These are phyloP conservation scores for Rhizophagus sp. DNA, from an alignment of 192 early-diverging fungal genomes.

Conservation along the genomic window DNA sequence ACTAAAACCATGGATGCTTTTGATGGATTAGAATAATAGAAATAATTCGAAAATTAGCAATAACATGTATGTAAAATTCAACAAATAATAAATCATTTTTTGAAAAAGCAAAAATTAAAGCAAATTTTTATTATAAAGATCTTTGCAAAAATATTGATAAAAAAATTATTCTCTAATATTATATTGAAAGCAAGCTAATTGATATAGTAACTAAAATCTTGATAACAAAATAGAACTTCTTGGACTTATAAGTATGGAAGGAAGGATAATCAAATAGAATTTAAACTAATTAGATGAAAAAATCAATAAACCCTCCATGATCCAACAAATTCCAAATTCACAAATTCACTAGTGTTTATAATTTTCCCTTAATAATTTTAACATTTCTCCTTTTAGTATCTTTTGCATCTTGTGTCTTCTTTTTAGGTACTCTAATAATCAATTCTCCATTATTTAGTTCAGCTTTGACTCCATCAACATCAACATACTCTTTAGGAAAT, in stretches of 20 bases:
- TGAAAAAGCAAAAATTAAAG: too few relatives aligned
- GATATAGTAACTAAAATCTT: too few relatives aligned
- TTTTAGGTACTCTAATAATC: constrained; percentile 8
- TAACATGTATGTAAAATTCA: too few relatives aligned
- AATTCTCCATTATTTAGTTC: constrained; percentile 19
- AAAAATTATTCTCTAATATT: too few relatives aligned
- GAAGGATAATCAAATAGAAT: too few relatives aligned
- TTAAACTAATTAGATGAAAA: too few relatives aligned
- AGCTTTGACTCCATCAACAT: neutral
- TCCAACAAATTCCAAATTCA: neutral
- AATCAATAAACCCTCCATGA: neutral
- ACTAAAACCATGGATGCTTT: constrained; percentile 48
- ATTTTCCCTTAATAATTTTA: constrained; percentile 3
- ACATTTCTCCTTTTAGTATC: neutral
- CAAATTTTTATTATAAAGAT: too few relatives aligned
- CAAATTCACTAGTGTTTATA: neutral
- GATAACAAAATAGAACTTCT: too few relatives aligned
- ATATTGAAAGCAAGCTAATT: too few relatives aligned
- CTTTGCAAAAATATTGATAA: too few relatives aligned
- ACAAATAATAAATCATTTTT: too few relatives aligned
- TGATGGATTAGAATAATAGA: constrained; percentile 16
- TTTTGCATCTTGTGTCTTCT: neutral
- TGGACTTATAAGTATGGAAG: too few relatives aligned
- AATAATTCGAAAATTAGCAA: neutral
- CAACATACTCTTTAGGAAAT: constrained; percentile 4